Evolutionary conservation across 805 yeast genomes (phyloP), one percentile per base, ranked within the genome.

Genomic region (Saccharomycopsis guyanensis): DNA sequence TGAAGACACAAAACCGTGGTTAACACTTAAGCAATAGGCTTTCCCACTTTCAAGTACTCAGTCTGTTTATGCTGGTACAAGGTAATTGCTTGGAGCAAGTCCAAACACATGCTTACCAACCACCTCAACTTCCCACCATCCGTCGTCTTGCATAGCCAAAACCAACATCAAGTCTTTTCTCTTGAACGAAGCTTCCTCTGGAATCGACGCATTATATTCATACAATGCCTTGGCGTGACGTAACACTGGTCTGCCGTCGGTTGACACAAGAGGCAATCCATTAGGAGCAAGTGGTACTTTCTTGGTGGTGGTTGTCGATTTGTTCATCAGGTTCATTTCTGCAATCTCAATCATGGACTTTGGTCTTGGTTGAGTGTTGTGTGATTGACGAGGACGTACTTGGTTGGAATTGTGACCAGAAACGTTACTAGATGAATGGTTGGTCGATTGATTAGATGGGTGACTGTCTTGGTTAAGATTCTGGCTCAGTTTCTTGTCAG

Each of bases 71-170:
- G 47, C 52, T 22, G 54, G 54, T 12, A 51, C 64, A 38, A 72
- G 55, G 50, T 72, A 80, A 55, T 80, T 80, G 55, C 82, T 74
- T 33, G 86, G 86, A 2, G 82, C 85, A 29, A 79, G 66, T 2
- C 86, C 86, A 13, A 70, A 47, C 7, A 42, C 40, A 1, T 56
- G 54, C 8, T 67, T 61, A 31, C 68, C 66, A 29, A 70, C 48
- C 18, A 76, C 75, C 54, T 80, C 86, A 27, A 77, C 78, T 55
- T 75, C 79, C 86, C 86, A 80, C 86, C 86, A 80, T 1, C 84
- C 84, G 54, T 80, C 86, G 19, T 78, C 80, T 57, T 79, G 84
- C 69, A 67, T 73, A 38, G 68, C 70, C 15, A 78, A 55, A 2
- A 80, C 73, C 46, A 76, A 62, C 40, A 80, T 57, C 2, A 71